Evolutionary conservation across 345 rosid species (phyloP), one percentile per base, ranked within the genome.

Genomic region (Citropsis articulata): DNA sequence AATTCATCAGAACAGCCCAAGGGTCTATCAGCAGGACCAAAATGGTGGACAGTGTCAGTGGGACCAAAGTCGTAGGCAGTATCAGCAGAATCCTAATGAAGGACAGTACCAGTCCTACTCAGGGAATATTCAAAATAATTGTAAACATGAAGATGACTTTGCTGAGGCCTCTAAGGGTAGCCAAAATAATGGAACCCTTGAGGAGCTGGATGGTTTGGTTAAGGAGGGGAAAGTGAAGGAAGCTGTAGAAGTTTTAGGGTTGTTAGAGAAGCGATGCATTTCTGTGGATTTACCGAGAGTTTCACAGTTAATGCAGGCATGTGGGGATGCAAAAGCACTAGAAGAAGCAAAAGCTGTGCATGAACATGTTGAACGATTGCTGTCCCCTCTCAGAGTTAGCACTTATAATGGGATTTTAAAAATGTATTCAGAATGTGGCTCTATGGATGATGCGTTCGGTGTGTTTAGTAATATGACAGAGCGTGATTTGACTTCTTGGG

Each of bases 361-460:
- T 62, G 81, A 89, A 72, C 71, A 84, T 78, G 79, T 91, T 56
- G 53, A 40, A 60, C 81, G 85, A 75, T 83, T 78, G 1, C 48
- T 69, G 31, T 70, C 81, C 4, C 82, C 85, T 79, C 77, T 91
- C 60, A 75, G 82, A 27, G 84, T 86, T 73, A 76, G 89, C 75
- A 77, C 82, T 1, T 76, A 50, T 71, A 92, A 92, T 71, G 76
- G 80, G 64, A 77, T 93, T 69, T 38, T 95, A 27, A 94, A 91
- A 75, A 95, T 92, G 94, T 95, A 91, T 38, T 86, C 79, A 3
- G 85, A 75, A 78, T 93, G 98, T 56, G 91, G 88, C 76, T 83
- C 90, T 69, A 75, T 85, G 80, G 72, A 78, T 19, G 88, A 86
- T 74, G 96, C 96, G 0, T 78, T 71, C 56, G 67, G 63, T 24